These are phyloP conservation scores for Fusarium sp. DNA, from an alignment of 2,329 filamentous ascomycete genomes.

Conservation along the genomic window DNA sequence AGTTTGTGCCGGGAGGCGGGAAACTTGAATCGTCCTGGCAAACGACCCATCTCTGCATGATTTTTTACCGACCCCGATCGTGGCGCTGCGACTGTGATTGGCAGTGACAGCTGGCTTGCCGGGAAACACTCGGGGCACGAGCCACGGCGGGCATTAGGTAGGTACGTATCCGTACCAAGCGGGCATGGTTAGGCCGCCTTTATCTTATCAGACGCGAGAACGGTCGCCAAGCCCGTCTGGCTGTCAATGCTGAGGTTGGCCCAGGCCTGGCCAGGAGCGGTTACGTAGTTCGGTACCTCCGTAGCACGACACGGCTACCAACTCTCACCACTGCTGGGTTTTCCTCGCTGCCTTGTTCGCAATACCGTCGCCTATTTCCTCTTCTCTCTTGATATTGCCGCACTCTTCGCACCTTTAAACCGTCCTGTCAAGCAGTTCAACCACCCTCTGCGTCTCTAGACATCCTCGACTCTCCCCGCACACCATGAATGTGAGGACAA, in stretches of 20 bases:
- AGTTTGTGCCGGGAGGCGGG: constrained; percentile 38
- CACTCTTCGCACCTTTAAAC: background rate
- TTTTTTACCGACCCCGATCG: constrained; percentile 49
- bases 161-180: too few species aligned
- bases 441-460: constrained; percentile 13
- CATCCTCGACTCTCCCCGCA: constrained; percentile 32
- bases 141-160: constrained; percentile 38
- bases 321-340: constrained; percentile 39
- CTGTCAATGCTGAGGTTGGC: constrained; percentile 23
- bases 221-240: constrained; percentile 21
- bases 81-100: constrained; percentile 50
- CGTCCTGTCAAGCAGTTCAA: background rate
- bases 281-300: constrained; percentile 38
- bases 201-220: constrained; percentile 47
- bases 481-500: constrained; percentile 50
- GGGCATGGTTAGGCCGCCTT: constrained; percentile 9
- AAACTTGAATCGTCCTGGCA: constrained; percentile 42
- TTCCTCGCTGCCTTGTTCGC: constrained; percentile 42
- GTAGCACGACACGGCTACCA: constrained; percentile 24
- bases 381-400: background rate
- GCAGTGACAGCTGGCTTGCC: constrained; percentile 21
- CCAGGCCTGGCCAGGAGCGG: constrained; percentile 18
- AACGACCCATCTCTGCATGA: constrained; percentile 51
- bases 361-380: constrained; percentile 14
- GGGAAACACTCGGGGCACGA: constrained; percentile 32